phyloP scores from a whole-genome alignment of 2,329 filamentous ascomycete genomes.

The Thermochaetoides dissita region DNA sequence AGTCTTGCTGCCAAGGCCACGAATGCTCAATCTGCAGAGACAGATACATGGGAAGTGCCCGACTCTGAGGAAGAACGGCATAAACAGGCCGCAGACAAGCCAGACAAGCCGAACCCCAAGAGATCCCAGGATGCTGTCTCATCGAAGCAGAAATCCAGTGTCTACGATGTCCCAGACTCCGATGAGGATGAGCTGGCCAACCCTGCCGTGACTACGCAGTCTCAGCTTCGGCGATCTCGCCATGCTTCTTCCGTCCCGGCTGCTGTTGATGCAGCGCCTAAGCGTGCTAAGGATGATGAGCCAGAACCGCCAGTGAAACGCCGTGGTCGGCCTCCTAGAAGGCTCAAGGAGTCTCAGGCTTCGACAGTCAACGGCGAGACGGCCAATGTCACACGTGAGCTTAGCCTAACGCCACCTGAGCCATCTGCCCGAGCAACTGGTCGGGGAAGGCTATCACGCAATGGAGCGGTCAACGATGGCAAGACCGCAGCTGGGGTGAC shows the following conservation, averaged over 20 bases:
- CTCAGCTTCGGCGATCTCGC: too few relatives aligned
- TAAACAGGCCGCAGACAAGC: constrained; percentile 1
- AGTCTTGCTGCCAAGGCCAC: not conserved
- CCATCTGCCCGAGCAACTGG: not conserved
- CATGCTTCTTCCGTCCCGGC: not conserved
- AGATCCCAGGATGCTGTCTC: not conserved
- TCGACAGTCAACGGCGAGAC: too few relatives aligned
- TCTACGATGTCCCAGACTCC: constrained; percentile 18
- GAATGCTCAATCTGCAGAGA: not conserved
- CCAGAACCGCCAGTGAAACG: constrained; percentile 4
- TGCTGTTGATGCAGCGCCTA: not conserved
- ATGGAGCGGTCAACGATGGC: not conserved
- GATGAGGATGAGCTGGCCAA: constrained; percentile 11
- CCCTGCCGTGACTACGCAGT: not conserved
- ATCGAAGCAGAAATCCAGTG: constrained; percentile 2
- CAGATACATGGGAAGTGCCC: not conserved
- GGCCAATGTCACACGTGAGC: too few relatives aligned
- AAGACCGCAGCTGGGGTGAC: not conserved
- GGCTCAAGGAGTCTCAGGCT: not conserved
- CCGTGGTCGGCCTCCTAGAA: constrained; percentile 11
- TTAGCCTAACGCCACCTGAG: not conserved
- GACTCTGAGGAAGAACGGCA: not conserved
- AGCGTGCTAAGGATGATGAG: not conserved
- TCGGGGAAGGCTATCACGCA: not conserved
- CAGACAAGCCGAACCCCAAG: not conserved